Evolutionary conservation across 495 filamentous ascomycete species (phyloP).

Genomic region (Penicillium psychrofluorescens): DNA sequence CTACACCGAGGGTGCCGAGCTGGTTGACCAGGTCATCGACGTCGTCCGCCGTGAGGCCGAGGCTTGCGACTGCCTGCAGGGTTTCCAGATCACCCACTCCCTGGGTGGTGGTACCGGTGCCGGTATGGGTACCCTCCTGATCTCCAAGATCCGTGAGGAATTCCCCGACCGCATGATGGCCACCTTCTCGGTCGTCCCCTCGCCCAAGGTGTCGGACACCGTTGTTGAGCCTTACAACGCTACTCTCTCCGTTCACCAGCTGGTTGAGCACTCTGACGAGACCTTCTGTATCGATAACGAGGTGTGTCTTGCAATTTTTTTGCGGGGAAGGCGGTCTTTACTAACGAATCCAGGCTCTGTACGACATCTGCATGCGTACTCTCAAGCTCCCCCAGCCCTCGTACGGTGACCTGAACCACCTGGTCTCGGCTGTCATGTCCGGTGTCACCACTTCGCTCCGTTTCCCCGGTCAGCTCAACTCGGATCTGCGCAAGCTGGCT

Average conservation of each 20-base stretch:
- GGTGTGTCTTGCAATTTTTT: constrained; percentile 32
- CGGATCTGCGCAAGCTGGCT: constrained; percentile 97
- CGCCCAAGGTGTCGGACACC: constrained; percentile 99
- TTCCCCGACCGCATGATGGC: constrained; percentile 99
- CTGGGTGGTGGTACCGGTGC: constrained; percentile 99
- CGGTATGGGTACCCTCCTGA: constrained; percentile 99
- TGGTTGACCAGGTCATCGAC: constrained; percentile 96
- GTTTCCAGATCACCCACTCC: constrained; percentile 99
- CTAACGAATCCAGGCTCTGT: constrained; percentile 59
- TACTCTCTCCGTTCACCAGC: constrained; percentile 97
- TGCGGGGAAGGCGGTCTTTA: too few relatives aligned
- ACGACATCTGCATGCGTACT: constrained; percentile 99
- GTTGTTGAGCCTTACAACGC: constrained; percentile 99
- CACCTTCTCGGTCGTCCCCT: constrained; percentile 98
- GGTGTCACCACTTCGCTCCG: constrained; percentile 97
- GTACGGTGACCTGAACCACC: constrained; percentile 98
- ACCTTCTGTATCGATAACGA: constrained; percentile 99
- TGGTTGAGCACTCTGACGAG: constrained; percentile 99
- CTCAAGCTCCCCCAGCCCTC: constrained; percentile 97
- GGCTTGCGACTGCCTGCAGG: constrained; percentile 98
- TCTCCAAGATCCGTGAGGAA: constrained; percentile 99
- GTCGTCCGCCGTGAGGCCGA: constrained; percentile 99
- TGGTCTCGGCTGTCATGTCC: constrained; percentile 99
- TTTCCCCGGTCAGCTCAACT: constrained; percentile 99
- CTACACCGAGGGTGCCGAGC: constrained; percentile 99